Conservation (phyloP, 352 stramenopile genomes). For the Pythium graminicola region DNA sequence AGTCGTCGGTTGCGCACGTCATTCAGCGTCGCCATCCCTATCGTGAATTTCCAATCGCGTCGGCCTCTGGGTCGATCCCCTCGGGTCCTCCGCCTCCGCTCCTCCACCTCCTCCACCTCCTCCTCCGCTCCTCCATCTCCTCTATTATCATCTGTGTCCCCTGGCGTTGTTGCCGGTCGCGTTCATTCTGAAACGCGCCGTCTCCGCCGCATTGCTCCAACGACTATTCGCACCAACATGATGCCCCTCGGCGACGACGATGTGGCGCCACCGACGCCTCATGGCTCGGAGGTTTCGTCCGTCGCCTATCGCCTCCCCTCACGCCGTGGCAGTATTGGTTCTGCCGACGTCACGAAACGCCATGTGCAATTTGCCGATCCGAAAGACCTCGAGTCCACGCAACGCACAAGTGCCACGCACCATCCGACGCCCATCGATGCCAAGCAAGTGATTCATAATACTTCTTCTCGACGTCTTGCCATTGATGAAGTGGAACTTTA, state of each 20-base stretch:
- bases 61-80: not conserved
- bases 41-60: not conserved
- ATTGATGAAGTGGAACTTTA: slow-evolving; percentile 24
- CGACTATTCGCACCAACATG: slow-evolving; percentile 1
- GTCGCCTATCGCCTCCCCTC: slow-evolving; percentile 9
- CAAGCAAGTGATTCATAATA: slow-evolving; percentile 24
- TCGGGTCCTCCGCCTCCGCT: not conserved
- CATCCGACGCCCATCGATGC: slow-evolving; percentile 19
- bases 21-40: slow-evolving; percentile 5
- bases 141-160: not conserved
- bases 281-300: too few species aligned
- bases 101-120: not conserved
- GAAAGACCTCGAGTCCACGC: slow-evolving; percentile 18
- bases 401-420: slow-evolving; percentile 17
- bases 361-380: slow-evolving; percentile 44
- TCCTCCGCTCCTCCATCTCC: not conserved
- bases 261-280: too few species aligned
- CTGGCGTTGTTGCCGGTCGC: not conserved
- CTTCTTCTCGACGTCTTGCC: slow-evolving; percentile 15
- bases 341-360: slow-evolving; percentile 16
- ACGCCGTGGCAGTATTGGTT: slow-evolving; percentile 14
- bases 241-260: slow-evolving; percentile 21
- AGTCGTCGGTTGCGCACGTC: slow-evolving; percentile 25
- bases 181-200: slow-evolving; percentile 12
- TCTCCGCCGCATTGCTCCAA: not conserved